phyloP scores from a whole-genome alignment of 495 filamentous ascomycete species.

The Tuber melanosporum region DNA sequence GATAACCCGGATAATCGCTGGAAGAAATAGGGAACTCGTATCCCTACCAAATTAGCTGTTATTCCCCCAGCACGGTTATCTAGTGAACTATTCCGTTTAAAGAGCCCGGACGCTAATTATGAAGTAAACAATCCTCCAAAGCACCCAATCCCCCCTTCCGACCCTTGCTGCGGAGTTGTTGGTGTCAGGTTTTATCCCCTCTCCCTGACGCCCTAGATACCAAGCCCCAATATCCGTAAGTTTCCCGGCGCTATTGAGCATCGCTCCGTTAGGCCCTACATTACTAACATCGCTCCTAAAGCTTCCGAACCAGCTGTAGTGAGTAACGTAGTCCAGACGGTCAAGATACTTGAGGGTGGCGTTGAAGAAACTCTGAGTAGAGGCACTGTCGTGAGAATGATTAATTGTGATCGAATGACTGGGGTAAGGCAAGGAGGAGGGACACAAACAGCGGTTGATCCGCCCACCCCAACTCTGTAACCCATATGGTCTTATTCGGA shows the following conservation, averaged over 20 bases:
- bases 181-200: slow-evolving; percentile 40
- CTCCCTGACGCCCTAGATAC: slow-evolving; percentile 57
- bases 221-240: slow-evolving; percentile 68
- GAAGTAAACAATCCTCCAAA: not conserved
- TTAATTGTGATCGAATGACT: not conserved
- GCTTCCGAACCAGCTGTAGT: slow-evolving; percentile 67
- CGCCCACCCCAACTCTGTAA: slow-evolving; percentile 36
- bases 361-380: slow-evolving; percentile 61
- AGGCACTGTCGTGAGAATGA: slow-evolving; percentile 6
- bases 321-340: slow-evolving; percentile 52
- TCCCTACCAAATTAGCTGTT: not conserved
- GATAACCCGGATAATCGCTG: not conserved
- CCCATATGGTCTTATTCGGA: slow-evolving; percentile 29
- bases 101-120: not conserved
- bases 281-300: slow-evolving; percentile 62
- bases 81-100: not conserved
- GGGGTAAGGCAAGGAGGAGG: not conserved
- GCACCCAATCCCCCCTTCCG: not conserved
- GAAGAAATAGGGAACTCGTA: not conserved
- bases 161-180: not conserved
- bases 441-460: slow-evolving; percentile 34
- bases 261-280: slow-evolving; percentile 60
- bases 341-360: slow-evolving; percentile 58
- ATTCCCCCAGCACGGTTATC: not conserved
- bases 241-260: slow-evolving; percentile 56